Percentiles rank a stretch among this genome's conserved stretches.
Conservation (phyloP, 345 rosid genomes). For the Psidium friedrichsthalianum region DNA sequence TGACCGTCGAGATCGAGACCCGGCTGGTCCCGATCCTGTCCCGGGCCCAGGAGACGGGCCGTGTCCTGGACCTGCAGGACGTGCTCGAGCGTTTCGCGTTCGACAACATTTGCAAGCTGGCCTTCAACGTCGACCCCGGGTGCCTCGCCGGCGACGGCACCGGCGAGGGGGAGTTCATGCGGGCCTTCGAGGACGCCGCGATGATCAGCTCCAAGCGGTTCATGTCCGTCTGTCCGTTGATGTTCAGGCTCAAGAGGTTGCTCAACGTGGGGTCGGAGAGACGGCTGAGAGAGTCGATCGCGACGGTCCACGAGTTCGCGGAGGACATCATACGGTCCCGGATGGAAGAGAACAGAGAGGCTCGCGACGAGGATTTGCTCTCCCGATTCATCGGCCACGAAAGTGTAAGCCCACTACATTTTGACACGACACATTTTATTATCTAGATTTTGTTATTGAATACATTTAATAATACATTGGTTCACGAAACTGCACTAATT, state of each 20-base stretch:
- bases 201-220: slow-evolving; percentile 6
- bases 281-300: slow-evolving; percentile 14
- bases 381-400: slow-evolving; percentile 10
- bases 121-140: slow-evolving; percentile 28
- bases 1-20: slow-evolving; percentile 12
- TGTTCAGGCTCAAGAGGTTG: slow-evolving; percentile 11
- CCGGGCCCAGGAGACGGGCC: background rate
- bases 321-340: slow-evolving; percentile 13
- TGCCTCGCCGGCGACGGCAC: slow-evolving; percentile 15
- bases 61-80: slow-evolving; percentile 24
- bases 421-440: background rate
- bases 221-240: background rate
- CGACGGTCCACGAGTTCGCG: slow-evolving; percentile 16
- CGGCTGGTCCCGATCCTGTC: slow-evolving; percentile 19
- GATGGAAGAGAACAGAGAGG: slow-evolving; percentile 3
- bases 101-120: slow-evolving; percentile 35
- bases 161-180: slow-evolving; percentile 12
- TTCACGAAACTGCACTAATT: background rate
- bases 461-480: background rate
- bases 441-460: background rate
- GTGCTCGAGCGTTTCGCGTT: slow-evolving; percentile 31
- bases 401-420: background rate
- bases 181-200: slow-evolving; percentile 26
- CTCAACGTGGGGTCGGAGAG: slow-evolving; percentile 25
- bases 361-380: slow-evolving; percentile 18